Base-by-base conservation (phyloP, 1,284 basidiomycete species). In the Mycena sp. region DNA sequence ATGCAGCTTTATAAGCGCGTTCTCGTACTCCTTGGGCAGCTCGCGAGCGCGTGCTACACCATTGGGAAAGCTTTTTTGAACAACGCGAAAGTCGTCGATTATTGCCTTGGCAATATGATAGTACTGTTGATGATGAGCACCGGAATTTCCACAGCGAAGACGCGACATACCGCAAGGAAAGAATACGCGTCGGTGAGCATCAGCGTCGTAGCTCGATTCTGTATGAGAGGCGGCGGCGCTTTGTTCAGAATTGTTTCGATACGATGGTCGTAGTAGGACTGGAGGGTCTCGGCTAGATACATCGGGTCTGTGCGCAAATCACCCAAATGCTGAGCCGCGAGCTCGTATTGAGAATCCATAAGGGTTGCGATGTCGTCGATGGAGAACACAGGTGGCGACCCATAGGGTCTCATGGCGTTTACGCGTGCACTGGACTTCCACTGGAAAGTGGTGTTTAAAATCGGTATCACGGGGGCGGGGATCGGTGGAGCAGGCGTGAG, bases 281-380 rank as follows among this genome's bases (percentile, higher is more conserved):
- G 48, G 23, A 57, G 10, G 1, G 25, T 52, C n/a, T 63, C 61
- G 28, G 53, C 48, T 10, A 63, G 21, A 23, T 57, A 63, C 21
- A 52, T 48, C 16, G 49, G 61, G 25, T 63, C 61, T 12, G 54
- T 63, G 19, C 61, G 61, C 35, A 63, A n/a, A 44, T 63, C 54
- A 11, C n/a, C 53, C 1, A 62, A 48, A 28, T 62, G 60, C 26
- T 62, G 53, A 11, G 57, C 41, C 17, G 60, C 40, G 9, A 62
- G 54, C 32, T 62, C 53, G 14, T 62, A 62, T 40, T 62, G 54
- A 1, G 60, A 29, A 2, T 62, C 49, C 1, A 62, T 6, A 6
- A 56, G 23, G 44, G 6, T 16, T 16, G 30, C 48, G 16, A 62
- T 50, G 2, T 45, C 35, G 54, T 62, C 60, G 21, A 62, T 45